Conservation (phyloP, 805 yeast species). For the Wickerhamomyces strasburgensis region DNA sequence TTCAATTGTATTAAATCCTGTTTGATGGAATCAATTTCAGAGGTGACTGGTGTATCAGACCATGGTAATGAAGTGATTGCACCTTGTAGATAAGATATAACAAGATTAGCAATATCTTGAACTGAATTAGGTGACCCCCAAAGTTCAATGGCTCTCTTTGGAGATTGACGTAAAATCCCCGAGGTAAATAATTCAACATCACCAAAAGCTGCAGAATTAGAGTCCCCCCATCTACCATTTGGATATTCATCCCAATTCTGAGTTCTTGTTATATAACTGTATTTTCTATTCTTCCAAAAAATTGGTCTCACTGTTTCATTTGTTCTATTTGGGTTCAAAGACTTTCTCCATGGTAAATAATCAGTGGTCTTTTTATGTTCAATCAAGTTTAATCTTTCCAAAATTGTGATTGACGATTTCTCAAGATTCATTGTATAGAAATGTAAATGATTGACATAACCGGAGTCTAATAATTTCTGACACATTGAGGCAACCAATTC, state of each 20-base stretch:
- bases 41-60: conserved; percentile 87
- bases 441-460: conserved; percentile 79
- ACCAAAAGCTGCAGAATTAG: conserved; percentile 95
- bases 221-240: conserved; percentile 98
- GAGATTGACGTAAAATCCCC: conserved; percentile 75
- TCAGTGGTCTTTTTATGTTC: conserved; percentile 25
- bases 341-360: conserved; percentile 83
- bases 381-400: conserved; percentile 65
- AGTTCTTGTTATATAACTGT: conserved; percentile 83
- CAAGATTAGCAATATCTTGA: conserved; percentile 56
- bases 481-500: conserved; percentile 83
- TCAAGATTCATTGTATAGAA: conserved; percentile 98
- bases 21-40: conserved; percentile 64
- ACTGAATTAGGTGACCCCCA: conserved; percentile 79
- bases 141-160: conserved; percentile 70
- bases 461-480: conserved; percentile 59
- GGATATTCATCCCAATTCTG: conserved; percentile 98
- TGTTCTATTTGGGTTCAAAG: conserved; percentile 72
- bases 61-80: conserved; percentile 78
- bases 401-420: conserved; percentile 80
- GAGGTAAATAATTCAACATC: conserved; percentile 80
- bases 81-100: conserved; percentile 68
- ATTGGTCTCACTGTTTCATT: conserved; percentile 88
- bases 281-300: conserved; percentile 93
- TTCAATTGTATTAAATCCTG: conserved; percentile 60